A percentile compares a stretch with the other conserved stretches of the same genome.
Evolutionary conservation across 2,329 filamentous ascomycete genomes (phyloP).

Genomic region (Phialophora macrospora): DNA sequence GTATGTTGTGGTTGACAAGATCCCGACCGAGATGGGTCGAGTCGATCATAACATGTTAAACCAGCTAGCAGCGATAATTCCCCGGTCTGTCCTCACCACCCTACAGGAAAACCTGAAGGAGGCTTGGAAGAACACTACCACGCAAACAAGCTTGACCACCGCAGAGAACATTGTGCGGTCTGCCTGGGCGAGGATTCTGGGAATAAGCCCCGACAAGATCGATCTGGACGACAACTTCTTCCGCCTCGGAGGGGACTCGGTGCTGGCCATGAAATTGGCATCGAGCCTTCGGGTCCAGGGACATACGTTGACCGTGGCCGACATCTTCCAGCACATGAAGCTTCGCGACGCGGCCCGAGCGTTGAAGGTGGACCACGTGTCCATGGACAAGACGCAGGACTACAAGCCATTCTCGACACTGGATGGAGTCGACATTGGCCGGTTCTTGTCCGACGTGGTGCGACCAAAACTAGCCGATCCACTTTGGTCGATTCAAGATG

Average conservation of each 20-base stretch:
- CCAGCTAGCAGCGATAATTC: constrained; percentile 48
- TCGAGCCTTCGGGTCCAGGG: constrained; percentile 32
- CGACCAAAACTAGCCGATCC: constrained; percentile 58
- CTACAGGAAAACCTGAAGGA: constrained; percentile 33
- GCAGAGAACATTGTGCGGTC: constrained; percentile 41
- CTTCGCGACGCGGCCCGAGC: constrained; percentile 59
- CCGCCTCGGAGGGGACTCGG: constrained; percentile 42
- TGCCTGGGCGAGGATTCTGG: constrained; percentile 33
- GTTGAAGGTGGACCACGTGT: constrained; percentile 14
- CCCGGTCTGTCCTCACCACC: constrained; percentile 36
- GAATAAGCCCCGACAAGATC: constrained; percentile 49
- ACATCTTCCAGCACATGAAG: constrained; percentile 45
- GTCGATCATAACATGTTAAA: constrained; percentile 47
- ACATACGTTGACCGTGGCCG: constrained; percentile 39
- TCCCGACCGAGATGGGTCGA: constrained; percentile 34
- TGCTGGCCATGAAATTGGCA: constrained; percentile 42
- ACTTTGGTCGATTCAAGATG: constrained; percentile 59
- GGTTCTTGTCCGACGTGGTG: constrained; percentile 57
- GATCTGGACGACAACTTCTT: constrained; percentile 42
- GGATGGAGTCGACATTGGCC: constrained; percentile 46
- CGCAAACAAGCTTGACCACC: constrained; percentile 43
- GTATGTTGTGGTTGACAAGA: constrained; percentile 49
- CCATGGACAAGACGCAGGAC: constrained; percentile 34
- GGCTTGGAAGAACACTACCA: constrained; percentile 45
- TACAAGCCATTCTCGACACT: constrained; percentile 60